These are phyloP conservation scores for Yamadazyma dendronema DNA, from an alignment of 1,139 yeast genomes.

Conservation along the genomic window DNA sequence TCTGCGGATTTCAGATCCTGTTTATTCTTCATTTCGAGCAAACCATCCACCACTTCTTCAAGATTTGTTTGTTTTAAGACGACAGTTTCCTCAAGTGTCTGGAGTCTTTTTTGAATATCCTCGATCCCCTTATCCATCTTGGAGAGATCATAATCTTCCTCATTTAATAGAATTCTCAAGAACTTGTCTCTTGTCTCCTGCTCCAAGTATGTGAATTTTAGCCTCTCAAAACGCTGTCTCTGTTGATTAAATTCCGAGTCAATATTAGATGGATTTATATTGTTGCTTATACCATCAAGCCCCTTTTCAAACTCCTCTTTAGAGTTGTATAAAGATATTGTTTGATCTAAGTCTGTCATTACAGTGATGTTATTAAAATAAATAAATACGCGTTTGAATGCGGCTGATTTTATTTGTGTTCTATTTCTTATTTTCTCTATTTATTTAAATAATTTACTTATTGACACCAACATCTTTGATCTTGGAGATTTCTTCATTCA, in stretches of 20 bases:
- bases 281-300: conserved; percentile 7
- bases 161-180: conserved; percentile 27
- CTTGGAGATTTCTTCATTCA: conserved; percentile 39
- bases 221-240: conserved; percentile 44
- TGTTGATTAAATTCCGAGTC: conserved; percentile 32
- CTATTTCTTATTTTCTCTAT: background rate
- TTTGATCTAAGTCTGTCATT: conserved; percentile 6
- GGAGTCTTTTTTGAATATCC: conserved; percentile 16
- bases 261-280: conserved; percentile 23
- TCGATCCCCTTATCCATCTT: conserved; percentile 14
- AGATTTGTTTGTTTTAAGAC: conserved; percentile 19
- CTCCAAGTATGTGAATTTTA: conserved; percentile 62
- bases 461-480: conserved; percentile 34
- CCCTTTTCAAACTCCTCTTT: conserved; percentile 16
- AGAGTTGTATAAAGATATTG: conserved; percentile 8
- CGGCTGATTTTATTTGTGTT: background rate
- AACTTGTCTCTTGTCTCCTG: conserved; percentile 69
- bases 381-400: background rate
- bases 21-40: conserved; percentile 17
- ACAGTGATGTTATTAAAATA: conserved; percentile 1
- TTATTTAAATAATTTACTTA: background rate
- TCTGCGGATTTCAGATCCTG: conserved; percentile 14
- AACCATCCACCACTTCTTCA: conserved; percentile 19
- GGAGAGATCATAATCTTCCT: conserved; percentile 8
- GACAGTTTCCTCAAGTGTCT: conserved; percentile 12